Percentiles rank a stretch among this genome's conserved stretches.
These are phyloP conservation scores for Dichotomopilus funicola DNA, from an alignment of 2,329 filamentous ascomycete species.

Conservation along the genomic window DNA sequence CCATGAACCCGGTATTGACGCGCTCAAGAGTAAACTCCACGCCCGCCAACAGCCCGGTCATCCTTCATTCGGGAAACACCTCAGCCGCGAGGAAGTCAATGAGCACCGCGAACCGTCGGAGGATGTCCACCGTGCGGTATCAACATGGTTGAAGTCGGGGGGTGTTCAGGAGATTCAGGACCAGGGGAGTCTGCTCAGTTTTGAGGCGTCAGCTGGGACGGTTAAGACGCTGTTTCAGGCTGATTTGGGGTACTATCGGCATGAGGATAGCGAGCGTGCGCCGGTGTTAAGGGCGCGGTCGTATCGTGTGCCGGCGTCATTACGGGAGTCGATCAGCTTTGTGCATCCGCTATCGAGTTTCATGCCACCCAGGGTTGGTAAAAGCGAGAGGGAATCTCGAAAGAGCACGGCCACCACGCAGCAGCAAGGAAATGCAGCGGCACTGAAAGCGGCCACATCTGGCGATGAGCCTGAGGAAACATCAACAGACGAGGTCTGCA, in stretches of 20 bases:
- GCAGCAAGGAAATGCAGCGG: no score
- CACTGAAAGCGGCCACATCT: neutral
- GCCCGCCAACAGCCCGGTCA: constrained; percentile 21
- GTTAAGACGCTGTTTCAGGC: constrained; percentile 38
- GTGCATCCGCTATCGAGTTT: constrained; percentile 45
- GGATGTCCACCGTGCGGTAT: constrained; percentile 32
- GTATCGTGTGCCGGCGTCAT: constrained; percentile 38
- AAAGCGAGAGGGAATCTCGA: no score
- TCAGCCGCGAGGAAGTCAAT: constrained; percentile 33
- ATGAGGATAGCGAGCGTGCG: constrained; percentile 25
- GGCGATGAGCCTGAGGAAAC: neutral
- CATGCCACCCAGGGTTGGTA: constrained; percentile 31
- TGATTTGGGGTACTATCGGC: constrained; percentile 37
- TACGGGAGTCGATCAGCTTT: constrained; percentile 38
- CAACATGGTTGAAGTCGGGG: constrained; percentile 36
- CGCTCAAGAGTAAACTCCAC: constrained; percentile 26
- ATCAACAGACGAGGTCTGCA: neutral
- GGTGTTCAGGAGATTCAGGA: constrained; percentile 30
- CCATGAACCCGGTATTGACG: constrained; percentile 26
- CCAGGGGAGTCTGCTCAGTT: constrained; percentile 37
- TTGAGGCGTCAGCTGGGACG: constrained; percentile 35
- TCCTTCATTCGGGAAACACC: constrained; percentile 25
- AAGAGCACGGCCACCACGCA: no score
- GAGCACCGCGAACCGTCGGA: constrained; percentile 32
- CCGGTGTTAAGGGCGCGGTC: constrained; percentile 38